Evolutionary conservation across 345 rosid genomes (phyloP), one percentile per base, ranked within the genome.

Genomic region (Conringia planisiliqua): DNA sequence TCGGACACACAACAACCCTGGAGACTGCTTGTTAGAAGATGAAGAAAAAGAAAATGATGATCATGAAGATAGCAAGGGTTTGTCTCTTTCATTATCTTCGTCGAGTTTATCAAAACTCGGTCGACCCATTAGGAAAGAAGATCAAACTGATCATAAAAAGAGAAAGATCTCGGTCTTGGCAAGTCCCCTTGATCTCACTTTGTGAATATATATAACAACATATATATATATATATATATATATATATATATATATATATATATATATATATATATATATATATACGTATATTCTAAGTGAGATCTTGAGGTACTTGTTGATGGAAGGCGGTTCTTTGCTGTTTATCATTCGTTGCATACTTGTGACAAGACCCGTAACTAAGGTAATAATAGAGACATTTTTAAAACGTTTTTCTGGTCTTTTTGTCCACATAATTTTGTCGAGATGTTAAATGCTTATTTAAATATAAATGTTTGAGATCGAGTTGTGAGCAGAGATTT

Each of bases 181-280:
- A 71, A 88, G 91, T 90, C 82, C 88, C 77, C 90, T 84, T 70
- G 93, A 92, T 85, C 98, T 90, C 84, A 88, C 96, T 87, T 77
- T 90, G 62, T 88, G 96, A 90, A 88, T 84, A 81, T 44, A 85
- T 36, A 68, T 67, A 48, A 65, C 57, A 73, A 74, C 7, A 12
- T 35, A 65, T 36, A 74, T 73, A 73, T 73, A 17, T 33, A n/a
- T n/a, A n/a, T n/a, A n/a, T n/a, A n/a, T n/a, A n/a, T n/a, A n/a
- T n/a, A n/a, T n/a, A n/a, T n/a, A n/a, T n/a, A n/a, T n/a, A n/a
- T n/a, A n/a, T n/a, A n/a, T n/a, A n/a, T n/a, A n/a, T n/a, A n/a
- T n/a, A n/a, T n/a, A n/a, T n/a, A n/a, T n/a, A n/a, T n/a, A n/a
- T n/a, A n/a, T n/a, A n/a, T n/a, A n/a, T n/a, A 65, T 36, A 74